Base-by-base conservation (phyloP, 2,329 filamentous ascomycete genomes). In the Phaeosphaeriaceae sp. region DNA sequence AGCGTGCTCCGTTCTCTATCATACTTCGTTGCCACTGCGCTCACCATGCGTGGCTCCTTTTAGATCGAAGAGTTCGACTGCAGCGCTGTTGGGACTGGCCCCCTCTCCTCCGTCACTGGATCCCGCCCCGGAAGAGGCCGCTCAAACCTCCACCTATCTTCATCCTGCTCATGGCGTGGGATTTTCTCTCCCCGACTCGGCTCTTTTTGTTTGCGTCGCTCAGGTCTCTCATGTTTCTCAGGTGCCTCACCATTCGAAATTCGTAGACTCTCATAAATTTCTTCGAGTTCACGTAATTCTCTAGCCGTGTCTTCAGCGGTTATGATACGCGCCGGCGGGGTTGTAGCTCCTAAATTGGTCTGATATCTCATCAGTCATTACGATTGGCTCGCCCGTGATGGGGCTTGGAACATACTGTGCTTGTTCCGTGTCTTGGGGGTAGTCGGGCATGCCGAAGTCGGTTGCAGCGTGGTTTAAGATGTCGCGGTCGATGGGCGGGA, bases 291-390 rank as follows among this genome's bases (percentile, higher is more conserved):
- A 22, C 41, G 20, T 19, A 19, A 15, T 19, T 19, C 4, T 44
- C 20, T 7, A 19, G 13, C 17, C 2, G 7, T 44, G 7, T 20
- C 17, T 44, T 44, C 41, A 44, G 63, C 59, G 67, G 54, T 52
- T 53, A 52, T 74, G 66, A 41, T 71, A 70, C 1, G 58, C 25
- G 15, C 56, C 55, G 45, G 66, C 24, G 56, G 66, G 52, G 15
- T 70, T 70, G 62, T 73, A 71, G 53, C 60, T 63, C 52, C 64
- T 69, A 63, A 65, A 68, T 57, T 70, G 69, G 53, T 66, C 72
- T 73, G 71, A 66, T 21, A 69, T 58, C 48, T 71, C 70, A 66
- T 75, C 66, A 75, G 71, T 69, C 46, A 60, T 56, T 60, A 49
- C 15, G 20, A 56, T 27, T 24, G 55, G 54, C 40, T 68, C 67